Evolutionary conservation across 768 basidiomycete genomes (phyloP).

Genomic region (Podaxis pistillaris): DNA sequence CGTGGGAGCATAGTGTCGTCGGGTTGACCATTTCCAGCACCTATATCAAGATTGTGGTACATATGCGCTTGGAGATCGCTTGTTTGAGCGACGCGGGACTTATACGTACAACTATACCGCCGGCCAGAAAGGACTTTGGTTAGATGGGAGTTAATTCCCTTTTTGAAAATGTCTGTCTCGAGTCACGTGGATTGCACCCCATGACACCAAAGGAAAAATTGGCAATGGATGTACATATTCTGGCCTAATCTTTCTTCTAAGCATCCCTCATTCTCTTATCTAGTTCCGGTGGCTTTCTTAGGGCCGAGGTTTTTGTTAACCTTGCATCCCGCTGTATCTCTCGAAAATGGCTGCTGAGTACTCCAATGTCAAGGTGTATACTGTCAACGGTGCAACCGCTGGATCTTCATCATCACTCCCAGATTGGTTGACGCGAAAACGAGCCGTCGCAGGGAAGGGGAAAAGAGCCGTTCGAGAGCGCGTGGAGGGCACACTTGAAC

Average conservation of each 20-base stretch:
- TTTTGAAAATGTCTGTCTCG: not conserved
- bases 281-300: not conserved
- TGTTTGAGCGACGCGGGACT: no score
- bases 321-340: not conserved
- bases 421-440: conserved; percentile 85
- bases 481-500: conserved; percentile 81
- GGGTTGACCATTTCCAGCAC: not conserved
- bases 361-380: conserved; percentile 77
- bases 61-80: no score
- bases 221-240: no score
- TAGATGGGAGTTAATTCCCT: no score
- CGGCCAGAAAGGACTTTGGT: no score
- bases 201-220: not conserved
- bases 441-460: conserved; percentile 61
- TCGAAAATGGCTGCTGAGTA: conserved; percentile 24
- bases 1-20: not conserved
- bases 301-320: not conserved
- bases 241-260: not conserved
- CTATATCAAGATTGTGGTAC: no score
- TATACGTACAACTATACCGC: no score
- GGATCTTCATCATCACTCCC: conserved; percentile 91
- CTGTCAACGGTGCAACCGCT: conserved; percentile 88
- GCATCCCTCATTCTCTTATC: not conserved
- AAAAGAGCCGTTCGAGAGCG: conserved; percentile 71
- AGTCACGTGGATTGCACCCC: not conserved